Base-by-base conservation (phyloP, 495 filamentous ascomycete genomes). In the Cercophora scortea region DNA sequence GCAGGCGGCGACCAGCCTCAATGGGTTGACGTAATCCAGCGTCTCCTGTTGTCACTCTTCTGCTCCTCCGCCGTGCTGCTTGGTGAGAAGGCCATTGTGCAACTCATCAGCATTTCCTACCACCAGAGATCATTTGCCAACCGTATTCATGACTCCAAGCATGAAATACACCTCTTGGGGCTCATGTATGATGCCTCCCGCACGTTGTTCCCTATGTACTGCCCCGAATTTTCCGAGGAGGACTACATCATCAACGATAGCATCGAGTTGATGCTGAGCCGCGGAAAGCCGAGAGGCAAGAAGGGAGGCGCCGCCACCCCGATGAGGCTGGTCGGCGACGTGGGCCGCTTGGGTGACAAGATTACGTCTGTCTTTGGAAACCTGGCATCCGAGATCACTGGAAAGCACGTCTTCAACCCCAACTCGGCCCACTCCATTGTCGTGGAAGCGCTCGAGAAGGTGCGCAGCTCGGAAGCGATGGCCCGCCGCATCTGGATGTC, bases 401-500 rank as follows among this genome's bases (percentile, higher is more conserved):
- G 93, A 49, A 95, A 95, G 72, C 79, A 95, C 56, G 82, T 95
- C 25, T 94, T 98, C 70, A 92, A 96, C 69, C 85, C 90, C 8
- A 87, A 84, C 49, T 84, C 88, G 1, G 85, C 91, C 3, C 90
- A 95, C 64, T 90, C 89, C 2, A 80, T 95, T 45, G 89, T 96
- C 4, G 74, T 94, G 9, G 81, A 94, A 58, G 93, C 92, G 3
- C 75, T 98, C 49, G 91, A 95, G 63, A 90, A 87, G 59, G 82
- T 81, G 40, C 74, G 77, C 39, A 87, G 86, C 18, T 86, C 90
- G 4, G 92, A 96, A 69, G 93, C 92, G 25, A 71, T 98, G 54
- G 93, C 90, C 6, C 85, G 82, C 56, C 84, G 93, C 64, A 82
- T 98, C 53, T 98, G 93, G 93, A 95, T 96, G 89, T 95, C 90